Conservation (phyloP, 2,329 filamentous ascomycete genomes). For the Aspergillus sp. region DNA sequence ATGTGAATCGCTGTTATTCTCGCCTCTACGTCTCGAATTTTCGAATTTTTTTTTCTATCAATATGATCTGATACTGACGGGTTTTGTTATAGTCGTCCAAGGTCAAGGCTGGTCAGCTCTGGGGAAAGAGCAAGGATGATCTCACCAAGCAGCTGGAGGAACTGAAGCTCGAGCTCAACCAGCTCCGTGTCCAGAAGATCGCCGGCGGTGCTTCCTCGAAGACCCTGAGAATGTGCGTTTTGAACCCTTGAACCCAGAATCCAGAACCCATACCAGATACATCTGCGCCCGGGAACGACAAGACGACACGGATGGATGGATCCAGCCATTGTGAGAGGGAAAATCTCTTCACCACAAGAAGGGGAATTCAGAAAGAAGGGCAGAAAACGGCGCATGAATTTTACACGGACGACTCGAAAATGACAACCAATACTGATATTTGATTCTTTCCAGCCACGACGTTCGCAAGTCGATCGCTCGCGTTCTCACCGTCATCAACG, state of each 20-base stretch:
- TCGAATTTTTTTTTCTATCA: background rate
- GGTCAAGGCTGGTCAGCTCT: constrained; percentile 96
- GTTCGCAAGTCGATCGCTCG: constrained; percentile 99
- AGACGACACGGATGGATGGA: background rate
- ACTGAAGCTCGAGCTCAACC: constrained; percentile 92
- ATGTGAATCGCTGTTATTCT: constrained; percentile 22
- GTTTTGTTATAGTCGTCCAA: constrained; percentile 55
- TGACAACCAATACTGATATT: constrained; percentile 24
- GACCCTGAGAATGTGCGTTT: constrained; percentile 91
- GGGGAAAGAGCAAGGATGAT: constrained; percentile 99
- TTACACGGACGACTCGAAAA: background rate
- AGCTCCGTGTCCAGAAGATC: constrained; percentile 98
- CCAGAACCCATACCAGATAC: constrained; percentile 7
- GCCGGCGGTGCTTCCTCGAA: constrained; percentile 87
- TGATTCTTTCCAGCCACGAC: constrained; percentile 69
- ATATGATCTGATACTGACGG: constrained; percentile 18
- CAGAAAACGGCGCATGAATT: constrained; percentile 1
- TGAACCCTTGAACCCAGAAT: constrained; percentile 15
- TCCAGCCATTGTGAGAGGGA: background rate
- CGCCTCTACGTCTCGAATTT: background rate
- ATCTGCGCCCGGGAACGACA: background rate
- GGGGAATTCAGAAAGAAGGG: background rate
- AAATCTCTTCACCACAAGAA: background rate
- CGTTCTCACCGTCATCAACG: constrained; percentile 99
- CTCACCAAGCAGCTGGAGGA: constrained; percentile 92